Evolutionary conservation across 1,284 basidiomycete species (phyloP).

Genomic region (Wallemia ichthyophaga): DNA sequence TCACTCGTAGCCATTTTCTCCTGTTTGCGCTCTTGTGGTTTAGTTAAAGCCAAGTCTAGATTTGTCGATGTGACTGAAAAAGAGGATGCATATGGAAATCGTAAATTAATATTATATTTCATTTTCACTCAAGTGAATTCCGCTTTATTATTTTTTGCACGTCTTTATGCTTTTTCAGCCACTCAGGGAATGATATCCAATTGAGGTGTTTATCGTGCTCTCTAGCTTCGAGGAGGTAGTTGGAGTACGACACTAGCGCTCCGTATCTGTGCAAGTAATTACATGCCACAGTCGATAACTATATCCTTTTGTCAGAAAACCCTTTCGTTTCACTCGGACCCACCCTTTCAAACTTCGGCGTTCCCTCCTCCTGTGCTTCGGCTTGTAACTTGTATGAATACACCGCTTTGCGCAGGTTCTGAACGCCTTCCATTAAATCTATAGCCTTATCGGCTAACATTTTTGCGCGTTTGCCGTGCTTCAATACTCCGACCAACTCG

Average conservation of each 20-base stretch:
- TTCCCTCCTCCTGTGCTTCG: constrained; percentile 48
- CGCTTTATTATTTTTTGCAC: constrained; percentile 18
- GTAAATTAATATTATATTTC: not conserved
- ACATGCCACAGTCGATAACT: constrained; percentile 4
- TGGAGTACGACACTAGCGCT: constrained; percentile 74
- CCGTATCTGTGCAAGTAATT: constrained; percentile 35
- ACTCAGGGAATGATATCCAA: constrained; percentile 33
- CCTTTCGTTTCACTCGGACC: constrained; percentile 41
- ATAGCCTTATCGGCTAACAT: constrained; percentile 60
- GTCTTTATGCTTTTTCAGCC: constrained; percentile 54
- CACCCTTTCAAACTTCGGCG: constrained; percentile 39
- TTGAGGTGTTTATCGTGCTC: constrained; percentile 17
- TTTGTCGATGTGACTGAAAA: not conserved
- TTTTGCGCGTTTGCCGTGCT: constrained; percentile 75
- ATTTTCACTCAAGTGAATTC: not conserved
- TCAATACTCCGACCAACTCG: constrained; percentile 66
- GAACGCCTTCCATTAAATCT: constrained; percentile 42
- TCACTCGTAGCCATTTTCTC: not conserved
- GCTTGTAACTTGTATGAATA: constrained; percentile 85
- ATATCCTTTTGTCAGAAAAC: constrained; percentile 10
- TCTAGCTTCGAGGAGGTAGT: constrained; percentile 58
- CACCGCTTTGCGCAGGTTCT: constrained; percentile 69
- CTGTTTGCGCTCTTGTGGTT: not conserved
- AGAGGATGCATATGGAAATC: not conserved
- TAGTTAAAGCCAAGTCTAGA: too few relatives aligned